These are phyloP conservation scores for Chalciporus chontae DNA, from an alignment of 768 basidiomycete species.

Conservation along the genomic window DNA sequence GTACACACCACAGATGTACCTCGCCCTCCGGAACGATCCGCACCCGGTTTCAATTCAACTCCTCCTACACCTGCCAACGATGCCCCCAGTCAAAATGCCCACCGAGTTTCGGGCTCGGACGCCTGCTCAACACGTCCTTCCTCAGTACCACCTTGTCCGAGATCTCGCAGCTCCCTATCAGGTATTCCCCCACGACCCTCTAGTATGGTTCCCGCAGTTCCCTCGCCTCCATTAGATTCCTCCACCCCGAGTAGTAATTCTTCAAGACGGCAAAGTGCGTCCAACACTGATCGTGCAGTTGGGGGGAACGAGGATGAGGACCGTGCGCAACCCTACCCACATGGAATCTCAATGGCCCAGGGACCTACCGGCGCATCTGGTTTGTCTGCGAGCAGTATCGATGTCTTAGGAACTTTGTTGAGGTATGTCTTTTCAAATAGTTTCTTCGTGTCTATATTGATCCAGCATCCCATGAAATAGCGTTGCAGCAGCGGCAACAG, in stretches of 20 bases:
- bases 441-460: not conserved
- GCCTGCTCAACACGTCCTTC: constrained; percentile 14
- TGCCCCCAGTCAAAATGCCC: constrained; percentile 4
- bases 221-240: constrained; percentile 6
- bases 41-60: constrained; percentile 11
- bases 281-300: not conserved
- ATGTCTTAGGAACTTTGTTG: constrained; percentile 77
- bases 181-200: constrained; percentile 37
- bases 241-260: constrained; percentile 4
- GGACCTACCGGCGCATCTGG: constrained; percentile 29
- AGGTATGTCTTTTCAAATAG: constrained; percentile 45
- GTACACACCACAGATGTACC: constrained; percentile 74
- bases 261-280: constrained; percentile 1
- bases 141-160: constrained; percentile 27
- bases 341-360: constrained; percentile 25
- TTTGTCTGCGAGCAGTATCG: constrained; percentile 72
- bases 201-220: constrained; percentile 29
- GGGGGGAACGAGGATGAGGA: constrained; percentile 18
- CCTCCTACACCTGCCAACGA: constrained; percentile 5
- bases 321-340: constrained; percentile 12
- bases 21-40: constrained; percentile 28
- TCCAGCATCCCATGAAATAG: constrained; percentile 33
- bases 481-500: constrained; percentile 90
- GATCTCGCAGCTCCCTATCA: constrained; percentile 34
- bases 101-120: constrained; percentile 1